Conservation (phyloP, 1,284 basidiomycete genomes). For the Volvariella volvacea region DNA sequence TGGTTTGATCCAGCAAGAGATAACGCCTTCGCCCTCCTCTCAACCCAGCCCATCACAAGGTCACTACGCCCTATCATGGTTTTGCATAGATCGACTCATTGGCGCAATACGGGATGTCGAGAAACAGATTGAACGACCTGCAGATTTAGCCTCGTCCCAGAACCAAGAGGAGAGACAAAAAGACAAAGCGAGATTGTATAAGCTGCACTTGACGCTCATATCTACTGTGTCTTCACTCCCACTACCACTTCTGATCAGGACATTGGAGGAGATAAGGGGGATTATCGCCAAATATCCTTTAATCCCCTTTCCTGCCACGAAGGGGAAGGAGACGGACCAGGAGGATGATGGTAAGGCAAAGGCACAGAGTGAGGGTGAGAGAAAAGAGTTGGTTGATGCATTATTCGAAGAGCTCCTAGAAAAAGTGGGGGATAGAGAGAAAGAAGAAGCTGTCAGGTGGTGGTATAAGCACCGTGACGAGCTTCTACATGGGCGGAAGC, state of each 20-base stretch:
- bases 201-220: conserved; percentile 51
- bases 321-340: conserved; percentile 12
- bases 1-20: conserved; percentile 5
- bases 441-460: conserved; percentile 57
- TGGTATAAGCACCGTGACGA: conserved; percentile 36
- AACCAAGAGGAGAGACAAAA: neutral
- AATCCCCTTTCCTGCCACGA: neutral
- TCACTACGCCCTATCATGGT: conserved; percentile 44
- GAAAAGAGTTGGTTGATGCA: conserved; percentile 42
- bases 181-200: conserved; percentile 17
- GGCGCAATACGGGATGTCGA: conserved; percentile 28
- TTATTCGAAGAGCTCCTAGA: conserved; percentile 56
- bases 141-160: conserved; percentile 4
- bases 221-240: conserved; percentile 55
- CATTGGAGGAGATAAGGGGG: conserved; percentile 39
- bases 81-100: conserved; percentile 51
- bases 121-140: conserved; percentile 3
- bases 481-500: neutral
- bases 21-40: too few species aligned
- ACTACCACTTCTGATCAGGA: conserved; percentile 42
- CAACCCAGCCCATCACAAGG: conserved; percentile 16
- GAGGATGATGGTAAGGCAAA: conserved; percentile 13
- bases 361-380: conserved; percentile 12
- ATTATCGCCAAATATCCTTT: conserved; percentile 21
- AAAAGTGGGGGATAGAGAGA: conserved; percentile 59